phyloP scores from a whole-genome alignment of 345 rosid species.

The Anastatica hierochuntica region DNA sequence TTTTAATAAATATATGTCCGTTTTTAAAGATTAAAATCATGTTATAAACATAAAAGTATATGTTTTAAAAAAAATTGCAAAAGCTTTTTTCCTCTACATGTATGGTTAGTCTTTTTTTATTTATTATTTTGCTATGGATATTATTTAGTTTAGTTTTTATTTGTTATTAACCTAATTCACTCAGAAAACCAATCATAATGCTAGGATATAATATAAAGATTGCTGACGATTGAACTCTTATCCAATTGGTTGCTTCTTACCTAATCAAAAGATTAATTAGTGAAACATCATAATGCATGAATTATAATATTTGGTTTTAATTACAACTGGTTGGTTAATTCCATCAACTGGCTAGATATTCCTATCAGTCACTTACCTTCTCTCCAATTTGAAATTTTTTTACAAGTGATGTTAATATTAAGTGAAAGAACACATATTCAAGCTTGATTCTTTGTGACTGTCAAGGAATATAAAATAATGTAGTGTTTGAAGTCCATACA shows the following conservation, averaged over 20 bases:
- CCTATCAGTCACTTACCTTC: constrained; percentile 16
- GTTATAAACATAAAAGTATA: too few species aligned
- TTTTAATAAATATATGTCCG: too few species aligned
- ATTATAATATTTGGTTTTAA: background rate
- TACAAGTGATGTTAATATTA: background rate
- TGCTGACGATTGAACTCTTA: constrained; percentile 13
- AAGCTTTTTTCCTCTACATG: too few species aligned
- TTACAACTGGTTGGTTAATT: constrained; percentile 14
- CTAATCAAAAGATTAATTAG: constrained; percentile 21
- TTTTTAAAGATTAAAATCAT: too few species aligned
- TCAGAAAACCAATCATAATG: background rate
- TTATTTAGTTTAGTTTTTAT: too few species aligned
- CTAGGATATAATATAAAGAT: background rate
- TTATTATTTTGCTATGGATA: too few species aligned
- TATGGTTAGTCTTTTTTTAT: too few species aligned
- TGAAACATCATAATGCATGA: constrained; percentile 15
- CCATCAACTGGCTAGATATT: constrained; percentile 18
- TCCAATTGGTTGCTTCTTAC: constrained; percentile 18
- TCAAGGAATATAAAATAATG: too few species aligned
- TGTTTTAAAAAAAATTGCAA: too few species aligned
- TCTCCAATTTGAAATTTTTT: constrained; percentile 7
- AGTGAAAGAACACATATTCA: constrained; percentile 12
- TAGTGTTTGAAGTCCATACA: too few species aligned
- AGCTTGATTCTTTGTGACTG: too few species aligned
- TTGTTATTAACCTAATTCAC: too few species aligned